Conservation (phyloP, 176 grass and related monocot species). For the Pharus latifolius region DNA sequence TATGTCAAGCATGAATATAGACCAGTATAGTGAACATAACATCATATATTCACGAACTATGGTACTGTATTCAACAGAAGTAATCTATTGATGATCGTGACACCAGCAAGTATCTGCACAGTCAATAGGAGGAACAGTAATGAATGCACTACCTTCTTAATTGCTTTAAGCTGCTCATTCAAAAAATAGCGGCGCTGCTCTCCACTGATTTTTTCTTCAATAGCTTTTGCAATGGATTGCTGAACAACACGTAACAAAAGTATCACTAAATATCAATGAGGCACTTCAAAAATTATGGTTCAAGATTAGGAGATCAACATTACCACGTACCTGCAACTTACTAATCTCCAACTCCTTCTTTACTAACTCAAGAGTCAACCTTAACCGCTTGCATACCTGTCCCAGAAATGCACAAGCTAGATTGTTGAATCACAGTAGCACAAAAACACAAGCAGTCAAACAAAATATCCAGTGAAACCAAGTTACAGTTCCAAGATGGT, state of each 20-base stretch:
- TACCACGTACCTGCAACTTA: constrained; percentile 44
- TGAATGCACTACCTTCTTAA: constrained; percentile 49
- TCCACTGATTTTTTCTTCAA: constrained; percentile 71
- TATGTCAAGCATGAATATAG: neutral
- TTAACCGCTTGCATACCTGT: constrained; percentile 50
- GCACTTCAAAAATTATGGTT: neutral
- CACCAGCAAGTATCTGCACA: neutral
- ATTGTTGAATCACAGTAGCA: neutral
- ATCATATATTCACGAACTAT: neutral
- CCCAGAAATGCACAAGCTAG: constrained; percentile 1
- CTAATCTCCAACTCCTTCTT: constrained; percentile 76
- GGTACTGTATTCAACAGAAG: neutral
- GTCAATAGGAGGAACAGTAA: neutral
- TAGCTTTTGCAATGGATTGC: constrained; percentile 79
- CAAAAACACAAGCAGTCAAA: neutral
- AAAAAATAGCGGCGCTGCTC: constrained; percentile 70
- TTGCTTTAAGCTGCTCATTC: constrained; percentile 71
- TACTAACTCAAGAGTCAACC: constrained; percentile 56
- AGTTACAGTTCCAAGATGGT: neutral
- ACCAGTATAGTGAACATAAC: neutral
- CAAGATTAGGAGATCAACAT: neutral
- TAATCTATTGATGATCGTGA: neutral
- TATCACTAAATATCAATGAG: neutral
- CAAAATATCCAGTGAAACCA: neutral
- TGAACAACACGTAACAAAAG: constrained; percentile 9